phyloP scores from a whole-genome alignment of 1,284 basidiomycete genomes.

The Cutaneotrichosporon dermatis region DNA sequence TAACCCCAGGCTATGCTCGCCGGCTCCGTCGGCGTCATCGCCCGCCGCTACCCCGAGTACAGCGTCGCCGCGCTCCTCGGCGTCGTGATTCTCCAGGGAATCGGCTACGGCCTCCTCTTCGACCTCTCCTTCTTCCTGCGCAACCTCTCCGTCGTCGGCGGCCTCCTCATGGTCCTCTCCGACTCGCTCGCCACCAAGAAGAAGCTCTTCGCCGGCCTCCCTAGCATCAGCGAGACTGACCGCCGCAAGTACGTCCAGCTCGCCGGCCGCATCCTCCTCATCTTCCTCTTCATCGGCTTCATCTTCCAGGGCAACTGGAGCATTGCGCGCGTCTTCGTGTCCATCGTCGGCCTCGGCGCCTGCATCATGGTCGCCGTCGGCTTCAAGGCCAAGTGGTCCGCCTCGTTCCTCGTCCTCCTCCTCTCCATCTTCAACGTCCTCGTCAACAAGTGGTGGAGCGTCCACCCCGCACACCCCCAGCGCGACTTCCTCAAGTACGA shows the following conservation, averaged over 20 bases:
- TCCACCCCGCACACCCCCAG: slow-evolving; percentile 88
- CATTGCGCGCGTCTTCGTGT: slow-evolving; percentile 76
- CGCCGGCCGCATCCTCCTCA: slow-evolving; percentile 91
- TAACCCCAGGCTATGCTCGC: slow-evolving; percentile 75
- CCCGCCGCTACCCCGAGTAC: slow-evolving; percentile 81
- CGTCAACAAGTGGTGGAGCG: slow-evolving; percentile 98
- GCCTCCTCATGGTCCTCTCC: slow-evolving; percentile 95
- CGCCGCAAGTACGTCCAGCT: slow-evolving; percentile 99
- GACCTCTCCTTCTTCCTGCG: slow-evolving; percentile 99
- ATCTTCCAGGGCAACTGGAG: slow-evolving; percentile 91
- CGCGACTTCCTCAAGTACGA: slow-evolving; percentile 91
- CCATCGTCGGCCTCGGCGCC: slow-evolving; percentile 80
- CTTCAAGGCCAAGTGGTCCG: slow-evolving; percentile 99
- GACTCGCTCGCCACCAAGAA: slow-evolving; percentile 85
- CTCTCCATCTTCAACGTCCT: slow-evolving; percentile 94
- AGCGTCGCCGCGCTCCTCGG: slow-evolving; percentile 82
- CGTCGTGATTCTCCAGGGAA: slow-evolving; percentile 91
- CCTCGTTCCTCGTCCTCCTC: slow-evolving; percentile 89
- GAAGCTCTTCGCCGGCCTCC: slow-evolving; percentile 86
- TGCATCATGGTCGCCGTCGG: slow-evolving; percentile 97
- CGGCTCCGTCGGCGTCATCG: slow-evolving; percentile 82
- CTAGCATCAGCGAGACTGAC: slow-evolving; percentile 87
- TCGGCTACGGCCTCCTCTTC: slow-evolving; percentile 91
- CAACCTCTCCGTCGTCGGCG: slow-evolving; percentile 86
- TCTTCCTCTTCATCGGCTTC: slow-evolving; percentile 99